Evolutionary conservation across 768 basidiomycete species (phyloP).

Genomic region (Cubamyces lactineus): DNA sequence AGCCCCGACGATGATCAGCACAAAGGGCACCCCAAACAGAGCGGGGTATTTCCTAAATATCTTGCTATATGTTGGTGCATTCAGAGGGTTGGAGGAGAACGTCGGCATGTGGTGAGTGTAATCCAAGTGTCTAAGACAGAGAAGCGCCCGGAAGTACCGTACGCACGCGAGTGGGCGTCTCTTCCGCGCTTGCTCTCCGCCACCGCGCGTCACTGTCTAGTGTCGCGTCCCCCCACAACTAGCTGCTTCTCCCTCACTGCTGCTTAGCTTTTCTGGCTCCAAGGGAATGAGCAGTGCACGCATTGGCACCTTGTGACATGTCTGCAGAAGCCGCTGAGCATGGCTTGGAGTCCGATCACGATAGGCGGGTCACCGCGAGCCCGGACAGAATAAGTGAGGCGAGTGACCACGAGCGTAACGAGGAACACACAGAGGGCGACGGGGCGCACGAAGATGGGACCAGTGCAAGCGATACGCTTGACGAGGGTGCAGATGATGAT

Average conservation of each 20-base stretch:
- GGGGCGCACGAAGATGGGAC: background rate
- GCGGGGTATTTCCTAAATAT: constrained; percentile 62
- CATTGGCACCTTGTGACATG: background rate
- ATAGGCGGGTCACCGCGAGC: constrained; percentile 15
- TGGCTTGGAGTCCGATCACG: constrained; percentile 5
- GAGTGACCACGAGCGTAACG: background rate
- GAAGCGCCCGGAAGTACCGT: background rate
- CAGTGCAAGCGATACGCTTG: background rate
- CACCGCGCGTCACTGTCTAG: constrained; percentile 10
- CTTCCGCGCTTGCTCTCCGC: background rate
- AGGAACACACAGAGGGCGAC: too few species aligned
- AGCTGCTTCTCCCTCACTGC: background rate
- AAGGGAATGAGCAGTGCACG: background rate
- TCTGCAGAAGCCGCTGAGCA: constrained; percentile 8
- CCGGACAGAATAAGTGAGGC: constrained; percentile 25
- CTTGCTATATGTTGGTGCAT: constrained; percentile 43
- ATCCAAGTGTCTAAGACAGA: background rate
- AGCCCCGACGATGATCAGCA: constrained; percentile 82
- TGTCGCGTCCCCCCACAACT: background rate
- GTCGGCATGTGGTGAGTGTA: constrained; percentile 44
- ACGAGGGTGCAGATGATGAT: constrained; percentile 49
- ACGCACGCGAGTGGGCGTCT: constrained; percentile 8
- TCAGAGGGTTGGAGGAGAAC: constrained; percentile 54
- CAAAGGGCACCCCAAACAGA: constrained; percentile 85
- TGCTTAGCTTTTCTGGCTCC: background rate